Evolutionary conservation across 495 filamentous ascomycete species (phyloP).

Genomic region (Bathelium albidoporum): DNA sequence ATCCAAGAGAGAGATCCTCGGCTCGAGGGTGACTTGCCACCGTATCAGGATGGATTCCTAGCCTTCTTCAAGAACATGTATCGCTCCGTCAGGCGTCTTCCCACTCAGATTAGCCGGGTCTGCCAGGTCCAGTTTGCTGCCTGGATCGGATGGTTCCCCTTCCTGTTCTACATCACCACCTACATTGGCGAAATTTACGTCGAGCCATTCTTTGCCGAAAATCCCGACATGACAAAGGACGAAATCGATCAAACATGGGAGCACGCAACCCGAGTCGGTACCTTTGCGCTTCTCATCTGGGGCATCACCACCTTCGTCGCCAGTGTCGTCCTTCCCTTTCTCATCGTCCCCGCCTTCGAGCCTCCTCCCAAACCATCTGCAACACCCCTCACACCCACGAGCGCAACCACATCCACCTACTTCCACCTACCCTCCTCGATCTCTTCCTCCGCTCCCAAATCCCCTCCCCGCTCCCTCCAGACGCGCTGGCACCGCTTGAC

Average conservation of each 20-base stretch:
- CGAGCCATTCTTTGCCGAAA: slow-evolving; percentile 62
- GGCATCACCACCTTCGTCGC: slow-evolving; percentile 68
- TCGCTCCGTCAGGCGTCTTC: slow-evolving; percentile 61
- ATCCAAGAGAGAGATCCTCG: slow-evolving; percentile 73
- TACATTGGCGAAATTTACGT: slow-evolving; percentile 86
- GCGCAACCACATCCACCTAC: slow-evolving; percentile 18
- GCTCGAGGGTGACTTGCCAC: slow-evolving; percentile 51
- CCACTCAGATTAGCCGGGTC: slow-evolving; percentile 68
- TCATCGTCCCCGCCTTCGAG: slow-evolving; percentile 66
- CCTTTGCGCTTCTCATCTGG: slow-evolving; percentile 78
- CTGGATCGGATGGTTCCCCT: slow-evolving; percentile 93
- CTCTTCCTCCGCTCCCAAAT: slow-evolving; percentile 6
- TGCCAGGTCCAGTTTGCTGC: slow-evolving; percentile 82
- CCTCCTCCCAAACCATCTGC: slow-evolving; percentile 23
- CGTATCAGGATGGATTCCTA: slow-evolving; percentile 47
- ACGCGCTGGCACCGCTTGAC: slow-evolving; percentile 12
- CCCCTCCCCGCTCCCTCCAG: slow-evolving; percentile 7
- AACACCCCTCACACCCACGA: slow-evolving; percentile 20
- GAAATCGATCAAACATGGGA: slow-evolving; percentile 74
- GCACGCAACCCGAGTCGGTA: slow-evolving; percentile 67
- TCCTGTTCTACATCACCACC: slow-evolving; percentile 85
- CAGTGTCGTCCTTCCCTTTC: slow-evolving; percentile 71
- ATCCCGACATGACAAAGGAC: slow-evolving; percentile 62
- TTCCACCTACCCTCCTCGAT: slow-evolving; percentile 15
- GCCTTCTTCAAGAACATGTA: slow-evolving; percentile 71